Evolutionary conservation across 495 filamentous ascomycete species (phyloP).

Genomic region (Penicillium macrosclerotiorum): DNA sequence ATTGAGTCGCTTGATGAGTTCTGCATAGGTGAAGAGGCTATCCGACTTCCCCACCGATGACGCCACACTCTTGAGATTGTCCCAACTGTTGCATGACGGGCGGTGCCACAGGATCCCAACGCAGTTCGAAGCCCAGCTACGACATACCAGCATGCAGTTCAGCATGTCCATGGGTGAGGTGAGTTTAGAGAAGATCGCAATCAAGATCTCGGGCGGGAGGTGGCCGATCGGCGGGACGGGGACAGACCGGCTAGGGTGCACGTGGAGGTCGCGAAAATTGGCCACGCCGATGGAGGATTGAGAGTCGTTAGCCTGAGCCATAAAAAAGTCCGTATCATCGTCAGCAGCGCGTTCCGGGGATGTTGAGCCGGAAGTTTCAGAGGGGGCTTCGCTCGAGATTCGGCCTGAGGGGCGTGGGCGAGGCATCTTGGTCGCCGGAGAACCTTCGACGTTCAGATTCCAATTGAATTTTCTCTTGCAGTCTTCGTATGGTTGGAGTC

Average conservation of each 20-base stretch:
- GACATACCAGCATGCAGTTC: constrained; percentile 88
- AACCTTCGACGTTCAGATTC: constrained; percentile 3
- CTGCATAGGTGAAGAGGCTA: constrained; percentile 79
- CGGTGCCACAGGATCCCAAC: constrained; percentile 95
- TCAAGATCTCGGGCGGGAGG: constrained; percentile 91
- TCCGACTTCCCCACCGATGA: constrained; percentile 63
- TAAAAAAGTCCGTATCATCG: constrained; percentile 93
- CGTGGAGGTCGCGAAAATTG: constrained; percentile 67
- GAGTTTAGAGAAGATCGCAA: constrained; percentile 86
- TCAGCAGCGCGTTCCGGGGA: constrained; percentile 80
- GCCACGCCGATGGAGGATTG: constrained; percentile 82
- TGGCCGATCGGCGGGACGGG: constrained; percentile 70
- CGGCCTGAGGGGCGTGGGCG: constrained; percentile 40
- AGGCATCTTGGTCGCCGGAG: constrained; percentile 29
- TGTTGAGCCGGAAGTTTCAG: constrained; percentile 72
- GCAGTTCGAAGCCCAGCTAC: constrained; percentile 86
- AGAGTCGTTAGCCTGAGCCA: constrained; percentile 79
- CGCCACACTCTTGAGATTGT: constrained; percentile 73
- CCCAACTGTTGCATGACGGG: constrained; percentile 83
- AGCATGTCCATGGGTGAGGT: constrained; percentile 69
- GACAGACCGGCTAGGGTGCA: constrained; percentile 55
- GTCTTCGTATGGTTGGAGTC: constrained; percentile 20
- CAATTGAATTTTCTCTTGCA: constrained; percentile 14
- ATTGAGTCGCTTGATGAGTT: constrained; percentile 88
- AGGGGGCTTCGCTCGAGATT: constrained; percentile 46